Evolutionary conservation across 1,284 basidiomycete species (phyloP).

Genomic region (Ceratorhiza oryzae-sativae): DNA sequence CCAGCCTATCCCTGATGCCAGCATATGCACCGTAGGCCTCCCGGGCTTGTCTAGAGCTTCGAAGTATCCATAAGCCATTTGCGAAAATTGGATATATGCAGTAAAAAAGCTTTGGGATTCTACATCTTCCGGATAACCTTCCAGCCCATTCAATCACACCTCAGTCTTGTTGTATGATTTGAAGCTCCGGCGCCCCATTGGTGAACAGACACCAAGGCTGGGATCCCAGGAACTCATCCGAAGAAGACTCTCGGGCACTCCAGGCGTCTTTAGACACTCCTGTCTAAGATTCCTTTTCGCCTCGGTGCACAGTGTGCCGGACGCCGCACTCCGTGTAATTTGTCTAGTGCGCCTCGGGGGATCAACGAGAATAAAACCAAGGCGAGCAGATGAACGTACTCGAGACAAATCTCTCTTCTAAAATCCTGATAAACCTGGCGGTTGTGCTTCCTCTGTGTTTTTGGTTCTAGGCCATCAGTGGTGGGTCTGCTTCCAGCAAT

Average conservation of each 20-base stretch:
- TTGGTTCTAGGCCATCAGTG: not conserved
- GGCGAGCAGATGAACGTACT: slow-evolving; percentile 52
- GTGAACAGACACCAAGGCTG: too few relatives aligned
- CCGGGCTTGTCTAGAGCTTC: not conserved
- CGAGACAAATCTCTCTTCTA: slow-evolving; percentile 73
- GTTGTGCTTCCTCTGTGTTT: slow-evolving; percentile 76
- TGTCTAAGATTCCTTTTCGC: slow-evolving; percentile 63
- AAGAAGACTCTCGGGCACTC: slow-evolving; percentile 26
- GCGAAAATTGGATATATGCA: too few relatives aligned
- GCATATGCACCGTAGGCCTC: not conserved
- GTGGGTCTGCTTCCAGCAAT: not conserved
- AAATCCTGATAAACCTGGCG: slow-evolving; percentile 78
- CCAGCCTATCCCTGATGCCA: not conserved
- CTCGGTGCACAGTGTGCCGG: not conserved
- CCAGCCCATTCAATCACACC: too few relatives aligned
- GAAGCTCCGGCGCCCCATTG: not conserved
- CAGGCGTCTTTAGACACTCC: slow-evolving; percentile 66
- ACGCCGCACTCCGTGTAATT: not conserved
- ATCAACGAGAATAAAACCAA: not conserved
- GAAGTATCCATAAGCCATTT: too few relatives aligned
- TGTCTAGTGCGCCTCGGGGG: not conserved
- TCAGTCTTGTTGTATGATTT: not conserved
- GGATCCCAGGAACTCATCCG: not conserved
- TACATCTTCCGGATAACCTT: too few relatives aligned
- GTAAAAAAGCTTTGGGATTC: too few relatives aligned